A percentile compares a stretch with the other conserved stretches of the same genome.
These are phyloP conservation scores for Boletus vinaceobasis DNA, from an alignment of 768 basidiomycete genomes.

Conservation along the genomic window DNA sequence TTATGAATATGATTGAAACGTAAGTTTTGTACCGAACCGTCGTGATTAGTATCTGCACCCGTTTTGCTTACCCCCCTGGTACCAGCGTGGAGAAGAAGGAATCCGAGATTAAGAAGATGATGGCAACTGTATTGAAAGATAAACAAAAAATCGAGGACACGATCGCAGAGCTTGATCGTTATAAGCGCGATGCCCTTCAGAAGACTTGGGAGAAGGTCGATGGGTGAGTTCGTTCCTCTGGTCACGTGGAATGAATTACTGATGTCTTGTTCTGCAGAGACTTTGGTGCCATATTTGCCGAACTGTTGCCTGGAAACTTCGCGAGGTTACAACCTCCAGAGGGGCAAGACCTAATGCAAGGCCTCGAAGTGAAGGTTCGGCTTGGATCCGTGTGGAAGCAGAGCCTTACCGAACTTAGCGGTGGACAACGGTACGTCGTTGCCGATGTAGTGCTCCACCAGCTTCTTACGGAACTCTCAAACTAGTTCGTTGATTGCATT, in stretches of 20 bases:
- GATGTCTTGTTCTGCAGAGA: slow-evolving; percentile 50
- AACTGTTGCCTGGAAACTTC: slow-evolving; percentile 93
- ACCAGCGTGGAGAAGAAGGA: slow-evolving; percentile 92
- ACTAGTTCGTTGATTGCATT: slow-evolving; percentile 92
- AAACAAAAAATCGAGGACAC: slow-evolving; percentile 94
- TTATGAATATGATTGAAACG: slow-evolving; percentile 95
- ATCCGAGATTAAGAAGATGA: slow-evolving; percentile 79
- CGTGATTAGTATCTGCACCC: neutral
- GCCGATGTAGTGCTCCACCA: neutral
- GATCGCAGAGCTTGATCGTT: slow-evolving; percentile 87
- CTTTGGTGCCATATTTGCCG: slow-evolving; percentile 95
- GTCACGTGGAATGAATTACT: neutral
- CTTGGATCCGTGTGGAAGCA: slow-evolving; percentile 97
- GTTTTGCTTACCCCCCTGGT: neutral
- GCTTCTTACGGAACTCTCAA: neutral
- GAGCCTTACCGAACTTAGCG: slow-evolving; percentile 93
- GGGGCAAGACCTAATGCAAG: slow-evolving; percentile 88
- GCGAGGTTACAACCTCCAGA: slow-evolving; percentile 94
- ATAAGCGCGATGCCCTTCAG: slow-evolving; percentile 89
- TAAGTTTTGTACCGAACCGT: slow-evolving; percentile 34
- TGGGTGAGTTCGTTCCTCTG: slow-evolving; percentile 47
- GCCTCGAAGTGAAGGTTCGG: slow-evolving; percentile 95
- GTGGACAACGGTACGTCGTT: slow-evolving; percentile 81
- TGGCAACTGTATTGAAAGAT: slow-evolving; percentile 84
- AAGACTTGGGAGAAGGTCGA: slow-evolving; percentile 98